These are phyloP conservation scores for Penicillium sumatraense DNA, from an alignment of 2,329 filamentous ascomycete genomes.

Conservation along the genomic window DNA sequence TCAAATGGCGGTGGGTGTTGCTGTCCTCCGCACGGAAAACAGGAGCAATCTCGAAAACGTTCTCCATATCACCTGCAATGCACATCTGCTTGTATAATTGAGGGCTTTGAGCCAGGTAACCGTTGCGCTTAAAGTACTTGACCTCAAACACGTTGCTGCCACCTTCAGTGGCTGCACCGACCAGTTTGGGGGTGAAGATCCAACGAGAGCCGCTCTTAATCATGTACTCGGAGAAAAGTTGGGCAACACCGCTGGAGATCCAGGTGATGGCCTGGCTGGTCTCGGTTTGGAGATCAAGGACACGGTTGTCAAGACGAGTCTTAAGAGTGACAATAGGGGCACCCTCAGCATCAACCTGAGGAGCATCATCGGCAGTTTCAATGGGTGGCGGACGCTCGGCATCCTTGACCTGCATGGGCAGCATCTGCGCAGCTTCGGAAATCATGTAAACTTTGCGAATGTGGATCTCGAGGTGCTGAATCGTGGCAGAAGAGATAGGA, in stretches of 20 bases:
- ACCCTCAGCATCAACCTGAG: slow-evolving; percentile 55
- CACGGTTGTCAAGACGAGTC: slow-evolving; percentile 87
- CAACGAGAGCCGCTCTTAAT: slow-evolving; percentile 74
- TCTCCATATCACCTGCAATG: slow-evolving; percentile 66
- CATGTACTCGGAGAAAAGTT: slow-evolving; percentile 80
- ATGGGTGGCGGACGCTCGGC: slow-evolving; percentile 52
- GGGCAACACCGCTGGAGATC: slow-evolving; percentile 67
- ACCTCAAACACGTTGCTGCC: slow-evolving; percentile 90
- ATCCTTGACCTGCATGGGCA: slow-evolving; percentile 65
- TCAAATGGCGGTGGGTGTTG: slow-evolving; percentile 69
- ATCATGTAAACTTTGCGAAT: slow-evolving; percentile 83
- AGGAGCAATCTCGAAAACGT: slow-evolving; percentile 67
- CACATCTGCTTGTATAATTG: slow-evolving; percentile 73
- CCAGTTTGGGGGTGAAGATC: slow-evolving; percentile 88
- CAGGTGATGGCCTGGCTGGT: slow-evolving; percentile 87
- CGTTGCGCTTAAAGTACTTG: slow-evolving; percentile 84
- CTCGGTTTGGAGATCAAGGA: slow-evolving; percentile 88
- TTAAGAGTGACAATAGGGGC: slow-evolving; percentile 77
- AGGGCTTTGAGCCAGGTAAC: slow-evolving; percentile 68
- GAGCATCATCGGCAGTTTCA: slow-evolving; percentile 50
- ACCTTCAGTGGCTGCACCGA: slow-evolving; percentile 89
- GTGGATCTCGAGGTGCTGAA: slow-evolving; percentile 83
- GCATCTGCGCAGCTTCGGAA: slow-evolving; percentile 63
- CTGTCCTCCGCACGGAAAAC: slow-evolving; percentile 71
- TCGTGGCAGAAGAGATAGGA: slow-evolving; percentile 83